phyloP scores from a whole-genome alignment of 371 early-diverging fungal species.

The Dinochytrium kinnereticum region DNA sequence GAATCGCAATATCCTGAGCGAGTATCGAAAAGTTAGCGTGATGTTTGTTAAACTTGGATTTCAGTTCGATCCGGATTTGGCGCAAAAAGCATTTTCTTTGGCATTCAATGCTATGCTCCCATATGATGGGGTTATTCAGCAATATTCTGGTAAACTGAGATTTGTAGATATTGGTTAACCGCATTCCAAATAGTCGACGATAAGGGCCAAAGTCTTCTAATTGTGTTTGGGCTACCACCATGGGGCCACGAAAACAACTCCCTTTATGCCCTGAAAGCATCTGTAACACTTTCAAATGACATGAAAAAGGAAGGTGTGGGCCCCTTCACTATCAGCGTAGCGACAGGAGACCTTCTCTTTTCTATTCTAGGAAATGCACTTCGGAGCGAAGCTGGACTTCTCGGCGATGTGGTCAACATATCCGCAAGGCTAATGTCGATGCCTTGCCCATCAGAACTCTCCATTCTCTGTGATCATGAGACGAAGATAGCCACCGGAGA shows the following conservation, averaged over 20 bases:
- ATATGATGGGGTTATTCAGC: neutral
- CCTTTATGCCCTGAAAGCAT: slow-evolving; percentile 8
- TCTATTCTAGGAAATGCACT: neutral
- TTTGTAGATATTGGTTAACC: too few species aligned
- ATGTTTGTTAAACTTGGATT: neutral
- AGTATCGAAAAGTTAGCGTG: slow-evolving; percentile 2
- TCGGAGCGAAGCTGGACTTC: slow-evolving; percentile 14
- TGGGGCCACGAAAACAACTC: slow-evolving; percentile 13
- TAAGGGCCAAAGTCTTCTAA: neutral
- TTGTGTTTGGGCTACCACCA: slow-evolving; percentile 1
- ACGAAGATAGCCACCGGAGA: neutral
- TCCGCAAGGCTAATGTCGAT: slow-evolving; percentile 6
- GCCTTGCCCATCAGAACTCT: neutral
- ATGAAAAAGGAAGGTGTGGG: neutral
- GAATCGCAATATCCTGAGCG: neutral
- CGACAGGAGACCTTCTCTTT: slow-evolving; percentile 12
- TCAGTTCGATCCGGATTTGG: neutral
- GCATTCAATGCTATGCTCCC: neutral
- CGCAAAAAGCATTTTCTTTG: neutral
- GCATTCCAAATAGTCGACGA: neutral
- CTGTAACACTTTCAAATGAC: neutral
- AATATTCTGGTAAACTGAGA: neutral
- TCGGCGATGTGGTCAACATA: slow-evolving; percentile 17
- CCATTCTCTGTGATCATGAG: neutral
- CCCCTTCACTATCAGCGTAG: neutral